phyloP scores from a whole-genome alignment of 495 filamentous ascomycete genomes.

The Chaetomium fimeti region DNA sequence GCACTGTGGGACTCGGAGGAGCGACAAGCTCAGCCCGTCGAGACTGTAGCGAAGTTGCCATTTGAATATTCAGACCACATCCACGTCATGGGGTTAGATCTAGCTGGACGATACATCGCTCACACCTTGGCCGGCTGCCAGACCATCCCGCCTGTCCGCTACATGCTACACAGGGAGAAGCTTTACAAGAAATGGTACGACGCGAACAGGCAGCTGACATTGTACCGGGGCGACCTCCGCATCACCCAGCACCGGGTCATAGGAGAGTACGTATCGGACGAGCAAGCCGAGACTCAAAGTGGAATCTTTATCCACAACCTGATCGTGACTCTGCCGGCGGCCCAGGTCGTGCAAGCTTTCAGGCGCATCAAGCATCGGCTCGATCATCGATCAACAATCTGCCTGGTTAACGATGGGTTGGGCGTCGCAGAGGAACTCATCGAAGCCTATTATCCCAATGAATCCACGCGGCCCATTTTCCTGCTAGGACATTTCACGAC shows the following conservation, averaged over 20 bases:
- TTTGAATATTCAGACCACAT: constrained; percentile 40
- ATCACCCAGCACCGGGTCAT: constrained; percentile 24
- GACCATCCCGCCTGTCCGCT: constrained; percentile 33
- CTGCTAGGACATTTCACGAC: constrained; percentile 72
- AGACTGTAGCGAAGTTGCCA: background rate
- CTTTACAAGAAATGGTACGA: constrained; percentile 30
- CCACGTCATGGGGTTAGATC: constrained; percentile 53
- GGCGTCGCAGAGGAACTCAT: constrained; percentile 76
- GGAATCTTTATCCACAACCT: constrained; percentile 64
- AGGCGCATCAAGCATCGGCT: constrained; percentile 61
- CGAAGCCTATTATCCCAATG: constrained; percentile 62
- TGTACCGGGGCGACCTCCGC: constrained; percentile 22
- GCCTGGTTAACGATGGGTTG: constrained; percentile 81
- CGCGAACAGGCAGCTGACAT: constrained; percentile 26
- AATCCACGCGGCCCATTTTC: constrained; percentile 64
- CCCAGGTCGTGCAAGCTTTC: constrained; percentile 57
- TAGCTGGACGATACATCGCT: constrained; percentile 51
- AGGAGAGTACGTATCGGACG: constrained; percentile 22
- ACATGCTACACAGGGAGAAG: constrained; percentile 30
- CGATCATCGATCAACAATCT: constrained; percentile 68
- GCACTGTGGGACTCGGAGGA: constrained; percentile 20
- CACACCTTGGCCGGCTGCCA: constrained; percentile 45
- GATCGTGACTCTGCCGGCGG: constrained; percentile 66
- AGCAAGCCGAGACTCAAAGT: constrained; percentile 37
- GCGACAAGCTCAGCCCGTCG: background rate